Conservation (phyloP, 2,329 filamentous ascomycete genomes). For the Bimuria novae-zelandiae region DNA sequence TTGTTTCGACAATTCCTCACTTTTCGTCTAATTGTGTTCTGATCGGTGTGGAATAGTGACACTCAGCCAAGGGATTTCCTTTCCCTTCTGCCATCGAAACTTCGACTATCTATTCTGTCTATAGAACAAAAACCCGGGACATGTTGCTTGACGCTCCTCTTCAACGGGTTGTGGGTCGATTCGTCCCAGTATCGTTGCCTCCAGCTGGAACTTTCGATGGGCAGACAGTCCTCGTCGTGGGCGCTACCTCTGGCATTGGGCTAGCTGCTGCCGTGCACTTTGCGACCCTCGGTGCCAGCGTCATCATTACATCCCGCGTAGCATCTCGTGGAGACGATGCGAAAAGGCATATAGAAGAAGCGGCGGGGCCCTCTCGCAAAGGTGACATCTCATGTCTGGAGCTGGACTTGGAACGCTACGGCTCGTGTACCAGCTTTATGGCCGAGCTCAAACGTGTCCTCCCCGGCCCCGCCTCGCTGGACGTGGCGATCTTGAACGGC, state of each 20-base stretch:
- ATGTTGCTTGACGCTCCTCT: constrained; percentile 4
- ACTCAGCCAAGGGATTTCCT: too few relatives aligned
- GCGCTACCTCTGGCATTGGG: constrained; percentile 34
- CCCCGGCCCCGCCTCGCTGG: constrained; percentile 8
- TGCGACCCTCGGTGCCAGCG: constrained; percentile 22
- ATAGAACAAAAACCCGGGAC: too few relatives aligned
- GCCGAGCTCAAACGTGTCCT: constrained; percentile 10
- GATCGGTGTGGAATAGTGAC: too few relatives aligned
- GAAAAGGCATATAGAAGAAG: constrained; percentile 15
- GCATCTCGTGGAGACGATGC: constrained; percentile 10
- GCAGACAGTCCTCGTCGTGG: constrained; percentile 48
- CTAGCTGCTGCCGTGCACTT: constrained; percentile 30
- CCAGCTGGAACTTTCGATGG: constrained; percentile 24
- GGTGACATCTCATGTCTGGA: constrained; percentile 13
- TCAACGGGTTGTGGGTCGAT: constrained; percentile 14
- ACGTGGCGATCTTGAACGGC: constrained; percentile 15
- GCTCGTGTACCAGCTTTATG: constrained; percentile 14
- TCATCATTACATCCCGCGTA: constrained; percentile 26
- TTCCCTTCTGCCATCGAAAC: too few relatives aligned
- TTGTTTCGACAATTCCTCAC: too few relatives aligned
- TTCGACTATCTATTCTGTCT: too few relatives aligned
- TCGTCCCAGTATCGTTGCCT: constrained; percentile 12
- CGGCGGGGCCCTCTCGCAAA: constrained; percentile 9
- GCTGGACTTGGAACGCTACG: constrained; percentile 16
- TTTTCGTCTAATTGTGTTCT: too few relatives aligned